Conservation (phyloP, 495 filamentous ascomycete genomes). For the Durotheca rogersii region DNA sequence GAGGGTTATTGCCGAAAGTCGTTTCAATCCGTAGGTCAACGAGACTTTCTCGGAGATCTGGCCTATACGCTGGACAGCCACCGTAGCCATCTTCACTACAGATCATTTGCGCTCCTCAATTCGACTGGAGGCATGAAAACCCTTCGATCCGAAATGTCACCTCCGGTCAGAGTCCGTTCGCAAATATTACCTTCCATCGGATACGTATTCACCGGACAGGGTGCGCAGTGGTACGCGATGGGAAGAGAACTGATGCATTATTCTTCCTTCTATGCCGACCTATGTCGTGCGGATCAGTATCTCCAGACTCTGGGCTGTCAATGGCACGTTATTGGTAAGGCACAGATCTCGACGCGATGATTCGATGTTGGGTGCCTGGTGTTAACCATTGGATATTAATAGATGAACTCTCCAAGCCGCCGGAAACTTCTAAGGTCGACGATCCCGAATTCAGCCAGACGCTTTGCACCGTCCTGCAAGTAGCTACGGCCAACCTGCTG, state of each 20-base stretch:
- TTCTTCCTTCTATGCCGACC: constrained; percentile 32
- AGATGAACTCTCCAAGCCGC: constrained; percentile 1
- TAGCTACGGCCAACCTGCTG: constrained; percentile 54
- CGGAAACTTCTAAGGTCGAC: constrained; percentile 8
- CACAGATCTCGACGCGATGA: constrained; percentile 20
- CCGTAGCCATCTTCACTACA: constrained; percentile 21
- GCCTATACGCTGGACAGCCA: constrained; percentile 34
- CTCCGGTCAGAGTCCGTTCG: constrained; percentile 1
- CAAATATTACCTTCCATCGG: constrained; percentile 20
- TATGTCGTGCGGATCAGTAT: constrained; percentile 35
- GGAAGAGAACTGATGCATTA: constrained; percentile 48
- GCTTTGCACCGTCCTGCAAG: constrained; percentile 52
- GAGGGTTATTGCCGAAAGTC: no score
- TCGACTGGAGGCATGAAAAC: neutral
- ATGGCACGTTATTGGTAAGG: no score
- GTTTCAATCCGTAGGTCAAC: neutral
- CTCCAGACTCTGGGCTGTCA: constrained; percentile 25
- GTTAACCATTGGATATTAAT: constrained; percentile 17
- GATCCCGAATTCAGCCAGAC: constrained; percentile 42
- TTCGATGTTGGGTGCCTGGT: no score
- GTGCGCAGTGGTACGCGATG: constrained; percentile 54
- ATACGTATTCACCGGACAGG: constrained; percentile 47
- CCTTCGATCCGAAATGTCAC: neutral
- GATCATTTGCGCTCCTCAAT: constrained; percentile 26
- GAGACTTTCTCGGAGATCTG: constrained; percentile 16